Evolutionary conservation across 1,139 yeast genomes (phyloP).

Genomic region (Candida pseudocylindracea): DNA sequence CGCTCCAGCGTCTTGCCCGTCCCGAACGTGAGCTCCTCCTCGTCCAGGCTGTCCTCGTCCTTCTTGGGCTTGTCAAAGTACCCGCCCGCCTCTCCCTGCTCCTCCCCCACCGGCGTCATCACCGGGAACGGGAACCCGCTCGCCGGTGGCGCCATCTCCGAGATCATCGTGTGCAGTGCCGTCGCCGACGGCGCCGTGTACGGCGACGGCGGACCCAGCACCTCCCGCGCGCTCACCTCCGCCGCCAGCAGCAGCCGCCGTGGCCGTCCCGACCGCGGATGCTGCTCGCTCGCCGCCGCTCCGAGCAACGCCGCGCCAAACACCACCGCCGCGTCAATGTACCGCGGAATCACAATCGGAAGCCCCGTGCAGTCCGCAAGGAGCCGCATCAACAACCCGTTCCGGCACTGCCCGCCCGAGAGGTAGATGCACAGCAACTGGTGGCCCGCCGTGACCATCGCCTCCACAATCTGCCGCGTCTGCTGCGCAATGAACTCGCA

Average conservation of each 20-base stretch:
- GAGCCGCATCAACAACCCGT: conserved; percentile 67
- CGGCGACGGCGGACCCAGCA: conserved; percentile 27
- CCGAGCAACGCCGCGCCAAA: conserved; percentile 90
- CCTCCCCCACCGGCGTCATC: conserved; percentile 29
- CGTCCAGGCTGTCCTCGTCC: conserved; percentile 6
- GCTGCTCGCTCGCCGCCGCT: conserved; percentile 59
- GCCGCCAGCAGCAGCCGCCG: conserved; percentile 18
- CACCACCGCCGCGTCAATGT: conserved; percentile 92
- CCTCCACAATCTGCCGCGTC: conserved; percentile 82
- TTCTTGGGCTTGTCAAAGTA: conserved; percentile 18
- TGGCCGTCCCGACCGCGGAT: conserved; percentile 15
- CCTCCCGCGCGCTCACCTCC: conserved; percentile 7
- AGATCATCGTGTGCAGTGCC: conserved; percentile 28
- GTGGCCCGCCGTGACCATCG: conserved; percentile 68
- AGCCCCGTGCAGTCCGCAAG: conserved; percentile 85
- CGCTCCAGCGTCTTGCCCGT: conserved; percentile 28
- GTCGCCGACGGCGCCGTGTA: conserved; percentile 60
- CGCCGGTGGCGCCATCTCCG: conserved; percentile 18
- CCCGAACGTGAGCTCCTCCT: conserved; percentile 31
- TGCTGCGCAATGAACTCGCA: conserved; percentile 97
- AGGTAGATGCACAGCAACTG: conserved; percentile 52
- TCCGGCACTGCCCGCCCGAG: conserved; percentile 95
- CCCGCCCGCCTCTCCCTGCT: no score
- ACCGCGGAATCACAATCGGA: conserved; percentile 84
- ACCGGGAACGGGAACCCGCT: conserved; percentile 4